These are phyloP conservation scores for Sugiyamaella pinicola DNA, from an alignment of 1,139 yeast species.

Conservation along the genomic window DNA sequence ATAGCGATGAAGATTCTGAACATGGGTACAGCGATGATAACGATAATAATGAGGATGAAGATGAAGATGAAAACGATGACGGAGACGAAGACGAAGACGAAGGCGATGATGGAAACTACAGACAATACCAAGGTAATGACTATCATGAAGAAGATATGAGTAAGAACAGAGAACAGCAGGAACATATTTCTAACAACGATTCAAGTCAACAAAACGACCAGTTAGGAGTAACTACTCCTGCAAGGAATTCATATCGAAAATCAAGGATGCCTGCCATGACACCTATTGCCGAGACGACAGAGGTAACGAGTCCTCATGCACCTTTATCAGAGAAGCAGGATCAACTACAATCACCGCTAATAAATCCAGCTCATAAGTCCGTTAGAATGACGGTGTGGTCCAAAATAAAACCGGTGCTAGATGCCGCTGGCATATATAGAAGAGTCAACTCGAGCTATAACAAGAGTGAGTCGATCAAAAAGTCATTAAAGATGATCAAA, in stretches of 20 bases:
- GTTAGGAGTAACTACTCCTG: slow-evolving; percentile 9
- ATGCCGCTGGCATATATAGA: slow-evolving; percentile 38
- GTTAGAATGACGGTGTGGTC: slow-evolving; percentile 18
- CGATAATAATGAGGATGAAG: no score
- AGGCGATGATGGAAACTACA: slow-evolving; percentile 17
- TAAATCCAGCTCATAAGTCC: slow-evolving; percentile 21
- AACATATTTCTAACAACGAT: slow-evolving; percentile 4
- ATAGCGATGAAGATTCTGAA: slow-evolving; percentile 26
- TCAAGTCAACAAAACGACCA: not conserved
- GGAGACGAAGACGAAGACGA: slow-evolving; percentile 38
- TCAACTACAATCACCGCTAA: no score
- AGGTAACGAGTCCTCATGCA: slow-evolving; percentile 29
- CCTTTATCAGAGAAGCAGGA: slow-evolving; percentile 18
- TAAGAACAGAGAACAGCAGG: slow-evolving; percentile 3
- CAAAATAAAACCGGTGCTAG: slow-evolving; percentile 19
- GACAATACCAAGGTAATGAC: slow-evolving; percentile 18
- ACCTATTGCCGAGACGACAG: slow-evolving; percentile 42
- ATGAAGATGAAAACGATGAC: slow-evolving; percentile 38
- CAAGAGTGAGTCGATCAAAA: slow-evolving; percentile 25
- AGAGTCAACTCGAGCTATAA: slow-evolving; percentile 34
- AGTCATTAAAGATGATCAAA: slow-evolving; percentile 18
- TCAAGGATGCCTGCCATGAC: slow-evolving; percentile 36
- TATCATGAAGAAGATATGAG: slow-evolving; percentile 14
- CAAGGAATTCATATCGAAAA: slow-evolving; percentile 7
- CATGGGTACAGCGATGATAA: slow-evolving; percentile 28